Evolutionary conservation across 2,329 filamentous ascomycete genomes (phyloP).

Genomic region (Ceratocystis harringtonii): DNA sequence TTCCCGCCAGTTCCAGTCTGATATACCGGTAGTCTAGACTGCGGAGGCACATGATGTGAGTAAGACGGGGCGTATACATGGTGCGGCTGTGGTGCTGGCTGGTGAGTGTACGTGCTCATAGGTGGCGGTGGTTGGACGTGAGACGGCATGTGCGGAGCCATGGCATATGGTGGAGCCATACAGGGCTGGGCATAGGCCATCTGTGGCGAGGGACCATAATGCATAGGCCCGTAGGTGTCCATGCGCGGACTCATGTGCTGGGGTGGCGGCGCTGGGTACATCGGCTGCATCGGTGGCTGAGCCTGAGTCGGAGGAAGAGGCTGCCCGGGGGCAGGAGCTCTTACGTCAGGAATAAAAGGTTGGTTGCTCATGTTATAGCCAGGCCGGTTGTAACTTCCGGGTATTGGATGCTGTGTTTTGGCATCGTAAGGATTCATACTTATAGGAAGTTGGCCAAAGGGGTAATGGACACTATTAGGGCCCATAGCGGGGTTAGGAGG

Average conservation of each 20-base stretch:
- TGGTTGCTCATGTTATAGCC: conserved; percentile 91
- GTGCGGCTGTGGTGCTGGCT: conserved; percentile 1
- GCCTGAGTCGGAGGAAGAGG: not conserved
- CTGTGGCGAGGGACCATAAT: conserved; percentile 32
- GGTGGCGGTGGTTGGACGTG: conserved; percentile 26
- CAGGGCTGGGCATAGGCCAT: conserved; percentile 29
- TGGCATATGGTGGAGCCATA: conserved; percentile 33
- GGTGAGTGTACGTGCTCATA: conserved; percentile 32
- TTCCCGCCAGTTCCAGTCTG: conserved; percentile 26
- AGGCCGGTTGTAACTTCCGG: conserved; percentile 69
- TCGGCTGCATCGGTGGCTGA: not conserved
- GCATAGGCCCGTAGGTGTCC: conserved; percentile 26
- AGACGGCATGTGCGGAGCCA: conserved; percentile 27
- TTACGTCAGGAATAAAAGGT: conserved; percentile 58
- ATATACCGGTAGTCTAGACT: conserved; percentile 29
- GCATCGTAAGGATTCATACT: conserved; percentile 55
- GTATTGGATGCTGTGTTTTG: conserved; percentile 54
- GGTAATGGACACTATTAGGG: conserved; percentile 40
- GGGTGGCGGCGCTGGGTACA: conserved; percentile 20
- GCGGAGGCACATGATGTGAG: conserved; percentile 26
- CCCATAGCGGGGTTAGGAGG: conserved; percentile 15
- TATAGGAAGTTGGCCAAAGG: conserved; percentile 63
- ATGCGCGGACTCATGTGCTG: conserved; percentile 41
- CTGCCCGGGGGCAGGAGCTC: conserved; percentile 26
- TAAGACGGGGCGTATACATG: conserved; percentile 13